These are phyloP conservation scores for Geotrichum fermentans DNA, from an alignment of 1,139 yeast species.

Conservation along the genomic window DNA sequence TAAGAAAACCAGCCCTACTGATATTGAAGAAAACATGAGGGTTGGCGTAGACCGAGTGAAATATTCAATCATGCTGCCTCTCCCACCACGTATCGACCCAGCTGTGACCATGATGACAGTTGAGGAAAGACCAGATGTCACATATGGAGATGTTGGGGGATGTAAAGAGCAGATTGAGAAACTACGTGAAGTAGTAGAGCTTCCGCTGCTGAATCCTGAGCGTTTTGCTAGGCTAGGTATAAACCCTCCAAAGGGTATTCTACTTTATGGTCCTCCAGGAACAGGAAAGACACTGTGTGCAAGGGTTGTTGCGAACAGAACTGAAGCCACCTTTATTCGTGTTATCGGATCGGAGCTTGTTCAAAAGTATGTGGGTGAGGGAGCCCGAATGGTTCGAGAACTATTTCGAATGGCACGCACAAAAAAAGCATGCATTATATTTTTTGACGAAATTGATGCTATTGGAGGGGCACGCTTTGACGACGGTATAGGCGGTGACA, in stretches of 20 bases:
- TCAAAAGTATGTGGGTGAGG: constrained; percentile 97
- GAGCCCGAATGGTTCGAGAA: constrained; percentile 97
- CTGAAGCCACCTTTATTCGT: constrained; percentile 96
- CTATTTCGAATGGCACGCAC: constrained; percentile 97
- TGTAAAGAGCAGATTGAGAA: too few species aligned
- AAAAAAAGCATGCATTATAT: constrained; percentile 92
- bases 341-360: constrained; percentile 96
- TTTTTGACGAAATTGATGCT: too few species aligned
- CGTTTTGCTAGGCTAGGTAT: constrained; percentile 93
- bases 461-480: constrained; percentile 99
- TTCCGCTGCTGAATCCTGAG: too few species aligned
- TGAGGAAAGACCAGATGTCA: constrained; percentile 97
- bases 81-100: constrained; percentile 96
- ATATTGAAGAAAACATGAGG: constrained; percentile 98
- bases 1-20: constrained; percentile 95
- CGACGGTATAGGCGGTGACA: constrained; percentile 99
- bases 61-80: constrained; percentile 91
- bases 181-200: too few species aligned
- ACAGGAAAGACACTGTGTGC: too few species aligned
- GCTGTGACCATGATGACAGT: constrained; percentile 99
- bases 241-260: constrained; percentile 96
- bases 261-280: constrained; percentile 97
- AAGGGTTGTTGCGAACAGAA: constrained; percentile 96
- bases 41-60: constrained; percentile 97
- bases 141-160: too few species aligned